A percentile compares a stretch with the other conserved stretches of the same genome.
These are phyloP conservation scores for Xylaria flabelliformis DNA, from an alignment of 495 filamentous ascomycete genomes.

Conservation along the genomic window DNA sequence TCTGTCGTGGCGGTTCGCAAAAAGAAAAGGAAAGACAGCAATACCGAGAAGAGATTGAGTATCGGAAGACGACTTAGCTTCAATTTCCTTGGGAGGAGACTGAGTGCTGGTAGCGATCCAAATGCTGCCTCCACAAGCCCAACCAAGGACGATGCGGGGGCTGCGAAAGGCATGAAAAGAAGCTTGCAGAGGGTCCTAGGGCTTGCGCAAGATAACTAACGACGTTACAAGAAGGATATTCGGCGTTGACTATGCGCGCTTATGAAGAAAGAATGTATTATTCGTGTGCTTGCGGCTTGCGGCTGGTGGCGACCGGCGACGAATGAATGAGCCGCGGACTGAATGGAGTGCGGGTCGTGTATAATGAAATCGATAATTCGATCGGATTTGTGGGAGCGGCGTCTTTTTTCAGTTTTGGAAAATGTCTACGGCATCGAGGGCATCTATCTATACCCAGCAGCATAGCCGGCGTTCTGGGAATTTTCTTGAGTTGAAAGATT, in stretches of 20 bases:
- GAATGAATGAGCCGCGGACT: not conserved
- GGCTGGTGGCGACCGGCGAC: not conserved
- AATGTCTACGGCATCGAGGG: slow-evolving; percentile 18
- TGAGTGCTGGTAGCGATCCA: slow-evolving; percentile 32
- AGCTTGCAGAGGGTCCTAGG: slow-evolving; percentile 51
- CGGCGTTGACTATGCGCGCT: not conserved
- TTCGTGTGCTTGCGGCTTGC: not conserved
- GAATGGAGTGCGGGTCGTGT: not conserved
- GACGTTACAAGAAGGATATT: not conserved
- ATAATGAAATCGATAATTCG: not conserved
- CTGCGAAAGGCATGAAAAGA: slow-evolving; percentile 46
- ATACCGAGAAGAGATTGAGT: slow-evolving; percentile 33
- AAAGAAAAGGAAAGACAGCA: slow-evolving; percentile 40
- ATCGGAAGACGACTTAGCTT: slow-evolving; percentile 45
- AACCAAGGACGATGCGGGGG: slow-evolving; percentile 56
- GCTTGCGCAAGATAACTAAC: slow-evolving; percentile 40
- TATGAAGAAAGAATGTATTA: slow-evolving; percentile 4
- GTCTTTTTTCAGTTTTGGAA: not conserved
- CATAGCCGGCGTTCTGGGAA: slow-evolving; percentile 28
- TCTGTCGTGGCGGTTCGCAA: slow-evolving; percentile 46
- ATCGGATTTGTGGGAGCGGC: not conserved
- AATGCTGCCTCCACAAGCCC: slow-evolving; percentile 26
- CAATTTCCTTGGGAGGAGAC: slow-evolving; percentile 37
- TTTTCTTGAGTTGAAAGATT: slow-evolving; percentile 12
- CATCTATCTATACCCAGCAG: slow-evolving; percentile 28